phyloP scores from a whole-genome alignment of 805 yeast species.

The Komagataella ulmi region DNA sequence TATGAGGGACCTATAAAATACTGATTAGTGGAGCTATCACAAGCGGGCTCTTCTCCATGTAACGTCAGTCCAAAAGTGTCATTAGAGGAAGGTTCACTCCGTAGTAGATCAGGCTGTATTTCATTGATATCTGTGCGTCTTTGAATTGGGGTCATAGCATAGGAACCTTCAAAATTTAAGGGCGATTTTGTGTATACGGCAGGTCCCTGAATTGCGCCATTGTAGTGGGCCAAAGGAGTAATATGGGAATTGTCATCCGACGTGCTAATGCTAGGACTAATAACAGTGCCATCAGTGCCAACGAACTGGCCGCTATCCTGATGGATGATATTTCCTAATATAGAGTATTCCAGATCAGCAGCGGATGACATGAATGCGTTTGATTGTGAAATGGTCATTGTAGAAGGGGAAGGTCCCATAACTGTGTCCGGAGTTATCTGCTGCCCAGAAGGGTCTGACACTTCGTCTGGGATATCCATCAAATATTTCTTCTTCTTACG shows the following conservation, averaged over 20 bases:
- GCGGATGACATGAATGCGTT: constrained; percentile 45
- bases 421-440: neutral
- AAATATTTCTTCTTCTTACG: constrained; percentile 76
- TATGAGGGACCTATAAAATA: constrained; percentile 43
- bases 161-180: neutral
- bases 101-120: neutral
- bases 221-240: neutral
- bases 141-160: neutral
- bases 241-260: constrained; percentile 7
- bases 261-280: constrained; percentile 22
- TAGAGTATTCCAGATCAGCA: constrained; percentile 61
- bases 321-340: constrained; percentile 44
- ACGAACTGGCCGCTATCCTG: constrained; percentile 26
- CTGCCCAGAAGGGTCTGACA: neutral
- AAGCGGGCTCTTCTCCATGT: constrained; percentile 22
- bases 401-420: neutral
- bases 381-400: constrained; percentile 8
- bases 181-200: constrained; percentile 1
- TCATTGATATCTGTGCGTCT: neutral
- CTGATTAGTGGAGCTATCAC: constrained; percentile 52
- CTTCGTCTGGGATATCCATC: constrained; percentile 35
- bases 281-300: constrained; percentile 7
- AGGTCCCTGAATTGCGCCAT: neutral
- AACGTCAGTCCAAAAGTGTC: neutral
- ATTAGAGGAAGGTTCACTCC: neutral